Evolutionary conservation across 805 yeast species (phyloP).

Genomic region (Tetrapisispora taiwanensis): DNA sequence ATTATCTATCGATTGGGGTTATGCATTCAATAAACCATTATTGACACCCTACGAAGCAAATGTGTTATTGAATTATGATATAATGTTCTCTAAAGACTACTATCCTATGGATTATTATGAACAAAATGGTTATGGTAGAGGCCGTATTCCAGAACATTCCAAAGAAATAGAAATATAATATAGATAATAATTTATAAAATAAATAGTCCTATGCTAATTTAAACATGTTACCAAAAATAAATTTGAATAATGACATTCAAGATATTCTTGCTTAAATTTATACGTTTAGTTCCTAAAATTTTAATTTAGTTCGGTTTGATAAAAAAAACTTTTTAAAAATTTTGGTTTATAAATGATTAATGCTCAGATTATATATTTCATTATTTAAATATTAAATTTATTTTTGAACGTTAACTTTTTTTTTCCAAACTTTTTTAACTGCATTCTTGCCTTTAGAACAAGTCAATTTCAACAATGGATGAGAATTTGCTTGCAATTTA

Average conservation of each 20-base stretch:
- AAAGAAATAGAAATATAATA: neutral
- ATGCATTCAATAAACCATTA: conserved; percentile 86
- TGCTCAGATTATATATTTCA: too few species aligned
- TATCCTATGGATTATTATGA: conserved; percentile 97
- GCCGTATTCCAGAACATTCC: conserved; percentile 47
- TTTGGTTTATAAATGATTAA: too few species aligned
- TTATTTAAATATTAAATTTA: neutral
- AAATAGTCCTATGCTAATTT: too few species aligned
- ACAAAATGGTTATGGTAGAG: conserved; percentile 85
- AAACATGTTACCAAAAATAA: too few species aligned
- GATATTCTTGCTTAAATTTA: too few species aligned
- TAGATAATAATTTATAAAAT: neutral
- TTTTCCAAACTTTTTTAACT: neutral
- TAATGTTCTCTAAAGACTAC: conserved; percentile 47
- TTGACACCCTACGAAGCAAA: conserved; percentile 94
- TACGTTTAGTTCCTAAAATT: neutral
- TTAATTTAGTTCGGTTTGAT: neutral
- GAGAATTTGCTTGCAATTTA: too few species aligned
- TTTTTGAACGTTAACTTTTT: neutral
- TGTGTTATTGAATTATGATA: conserved; percentile 73
- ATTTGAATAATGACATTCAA: too few species aligned
- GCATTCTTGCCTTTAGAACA: too few species aligned
- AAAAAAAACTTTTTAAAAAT: too few species aligned
- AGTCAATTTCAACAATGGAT: too few species aligned
- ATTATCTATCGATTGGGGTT: conserved; percentile 96